phyloP scores from a whole-genome alignment of 1,284 basidiomycete species.

The Papiliotrema fonsecae region DNA sequence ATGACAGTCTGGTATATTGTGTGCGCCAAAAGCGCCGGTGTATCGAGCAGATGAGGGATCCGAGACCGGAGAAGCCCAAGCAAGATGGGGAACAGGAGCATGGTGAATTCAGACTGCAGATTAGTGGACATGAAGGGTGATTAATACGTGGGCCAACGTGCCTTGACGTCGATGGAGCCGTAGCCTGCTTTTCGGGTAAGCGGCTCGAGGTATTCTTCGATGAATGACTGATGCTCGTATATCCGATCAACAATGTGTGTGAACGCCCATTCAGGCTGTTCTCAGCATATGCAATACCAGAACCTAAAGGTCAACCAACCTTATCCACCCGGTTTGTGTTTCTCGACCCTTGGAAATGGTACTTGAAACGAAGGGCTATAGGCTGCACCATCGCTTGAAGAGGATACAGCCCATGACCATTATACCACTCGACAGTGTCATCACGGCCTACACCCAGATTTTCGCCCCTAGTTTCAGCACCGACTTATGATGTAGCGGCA shows the following conservation, averaged over 20 bases:
- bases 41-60: slow-evolving; percentile 66
- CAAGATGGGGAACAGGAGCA: slow-evolving; percentile 65
- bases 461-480: slow-evolving; percentile 50
- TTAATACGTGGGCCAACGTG: slow-evolving; percentile 45
- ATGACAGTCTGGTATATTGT: slow-evolving; percentile 86
- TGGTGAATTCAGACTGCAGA: slow-evolving; percentile 67
- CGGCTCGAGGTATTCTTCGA: slow-evolving; percentile 70
- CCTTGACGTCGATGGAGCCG: slow-evolving; percentile 66
- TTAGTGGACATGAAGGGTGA: slow-evolving; percentile 5
- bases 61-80: slow-evolving; percentile 67
- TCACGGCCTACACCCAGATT: slow-evolving; percentile 46
- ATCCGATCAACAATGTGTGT: slow-evolving; percentile 78
- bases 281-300: background rate
- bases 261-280: slow-evolving; percentile 93
- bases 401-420: slow-evolving; percentile 63
- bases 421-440: slow-evolving; percentile 25
- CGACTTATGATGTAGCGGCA: slow-evolving; percentile 2
- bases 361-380: slow-evolving; percentile 82
- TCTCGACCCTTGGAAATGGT: slow-evolving; percentile 84
- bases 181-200: slow-evolving; percentile 62
- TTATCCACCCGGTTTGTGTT: slow-evolving; percentile 92
- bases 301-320: slow-evolving; percentile 49
- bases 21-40: slow-evolving; percentile 84
- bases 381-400: slow-evolving; percentile 80
- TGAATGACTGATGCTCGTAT: slow-evolving; percentile 74